phyloP scores from a whole-genome alignment of 495 filamentous ascomycete genomes.

The Halenospora varia region DNA sequence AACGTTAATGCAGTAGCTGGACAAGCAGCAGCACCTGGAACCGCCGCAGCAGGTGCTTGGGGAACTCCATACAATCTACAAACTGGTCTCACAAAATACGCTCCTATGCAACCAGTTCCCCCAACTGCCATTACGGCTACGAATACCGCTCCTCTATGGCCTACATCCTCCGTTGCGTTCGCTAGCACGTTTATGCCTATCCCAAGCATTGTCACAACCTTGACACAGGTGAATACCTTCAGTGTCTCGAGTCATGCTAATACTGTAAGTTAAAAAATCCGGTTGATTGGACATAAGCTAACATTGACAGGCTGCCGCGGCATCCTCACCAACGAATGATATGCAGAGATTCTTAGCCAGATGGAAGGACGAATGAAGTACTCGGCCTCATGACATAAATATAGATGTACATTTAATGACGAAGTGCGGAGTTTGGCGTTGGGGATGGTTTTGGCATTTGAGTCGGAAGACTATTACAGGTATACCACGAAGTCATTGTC shows the following conservation, averaged over 20 bases:
- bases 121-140: slow-evolving; percentile 58
- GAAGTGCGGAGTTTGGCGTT: slow-evolving; percentile 3
- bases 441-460: neutral
- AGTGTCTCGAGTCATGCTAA: slow-evolving; percentile 55
- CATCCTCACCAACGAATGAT: slow-evolving; percentile 40
- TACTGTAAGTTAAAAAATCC: slow-evolving; percentile 46
- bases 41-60: slow-evolving; percentile 29
- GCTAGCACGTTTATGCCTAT: slow-evolving; percentile 52
- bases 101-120: slow-evolving; percentile 68
- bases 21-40: slow-evolving; percentile 14
- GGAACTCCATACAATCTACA: slow-evolving; percentile 59
- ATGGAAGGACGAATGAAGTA: slow-evolving; percentile 49
- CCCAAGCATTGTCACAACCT: slow-evolving; percentile 55
- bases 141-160: slow-evolving; percentile 52
- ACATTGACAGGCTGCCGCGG: slow-evolving; percentile 25
- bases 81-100: slow-evolving; percentile 61
- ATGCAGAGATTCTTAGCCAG: slow-evolving; percentile 54
- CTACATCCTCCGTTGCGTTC: slow-evolving; percentile 56
- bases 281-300: slow-evolving; percentile 28
- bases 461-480: neutral
- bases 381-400: neutral
- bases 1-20: slow-evolving; percentile 30
- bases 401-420: neutral
- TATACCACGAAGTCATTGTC: neutral
- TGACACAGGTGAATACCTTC: slow-evolving; percentile 56